A percentile compares a stretch with the other conserved stretches of the same genome.
Conservation (phyloP, 2,329 filamentous ascomycete species). For the Pyrenophora tritici-repentis region DNA sequence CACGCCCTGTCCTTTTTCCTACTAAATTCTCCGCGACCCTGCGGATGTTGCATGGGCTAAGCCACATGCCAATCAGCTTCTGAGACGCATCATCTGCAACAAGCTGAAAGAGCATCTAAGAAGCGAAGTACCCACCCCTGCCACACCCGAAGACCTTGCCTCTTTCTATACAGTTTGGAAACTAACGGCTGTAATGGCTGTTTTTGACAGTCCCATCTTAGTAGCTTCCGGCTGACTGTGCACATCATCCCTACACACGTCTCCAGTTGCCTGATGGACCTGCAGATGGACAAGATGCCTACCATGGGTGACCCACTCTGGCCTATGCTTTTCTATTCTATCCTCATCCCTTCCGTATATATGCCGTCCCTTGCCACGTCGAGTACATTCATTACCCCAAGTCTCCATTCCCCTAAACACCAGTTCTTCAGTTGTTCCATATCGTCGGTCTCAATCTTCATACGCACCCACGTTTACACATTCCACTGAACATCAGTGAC, state of each 20-base stretch:
- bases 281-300: conserved; percentile 39
- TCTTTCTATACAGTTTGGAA: conserved; percentile 34
- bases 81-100: conserved; percentile 24
- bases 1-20: conserved; percentile 12
- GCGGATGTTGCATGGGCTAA: conserved; percentile 25
- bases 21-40: conserved; percentile 20
- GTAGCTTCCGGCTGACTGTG: conserved; percentile 43
- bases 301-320: conserved; percentile 33
- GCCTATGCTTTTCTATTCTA: conserved; percentile 23
- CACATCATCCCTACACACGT: conserved; percentile 38
- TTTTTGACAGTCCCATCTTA: conserved; percentile 35
- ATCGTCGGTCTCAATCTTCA: conserved; percentile 10
- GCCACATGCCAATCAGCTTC: conserved; percentile 30
- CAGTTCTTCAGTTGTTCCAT: conserved; percentile 19
- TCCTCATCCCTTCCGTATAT: conserved; percentile 38
- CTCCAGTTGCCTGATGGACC: conserved; percentile 43
- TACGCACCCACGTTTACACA: background rate
- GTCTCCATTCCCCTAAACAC: conserved; percentile 17
- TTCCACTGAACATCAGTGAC: background rate
- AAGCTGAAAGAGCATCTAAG: conserved; percentile 42
- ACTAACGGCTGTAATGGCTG: conserved; percentile 37
- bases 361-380: conserved; percentile 32
- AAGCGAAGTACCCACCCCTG: conserved; percentile 36
- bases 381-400: conserved; percentile 20
- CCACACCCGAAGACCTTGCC: conserved; percentile 33